A percentile compares a stretch with the other conserved stretches of the same genome.
Evolutionary conservation across 768 basidiomycete genomes (phyloP).

Genomic region (Xerocomus brunneocitrinus): DNA sequence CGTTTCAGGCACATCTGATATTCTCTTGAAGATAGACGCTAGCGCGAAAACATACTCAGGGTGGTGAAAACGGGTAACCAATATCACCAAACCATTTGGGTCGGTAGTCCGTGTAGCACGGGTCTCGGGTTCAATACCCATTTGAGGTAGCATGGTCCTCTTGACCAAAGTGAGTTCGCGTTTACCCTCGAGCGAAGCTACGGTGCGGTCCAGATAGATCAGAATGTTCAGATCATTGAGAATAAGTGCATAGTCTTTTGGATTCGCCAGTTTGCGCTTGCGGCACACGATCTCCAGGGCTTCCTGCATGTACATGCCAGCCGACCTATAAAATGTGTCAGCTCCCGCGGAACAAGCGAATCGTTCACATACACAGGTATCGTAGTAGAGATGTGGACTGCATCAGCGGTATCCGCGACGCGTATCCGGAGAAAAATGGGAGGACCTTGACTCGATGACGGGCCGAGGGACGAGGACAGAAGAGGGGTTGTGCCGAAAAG

Average conservation of each 20-base stretch:
- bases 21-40: conserved; percentile 93
- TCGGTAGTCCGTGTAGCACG: conserved; percentile 73
- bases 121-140: conserved; percentile 66
- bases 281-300: conserved; percentile 82
- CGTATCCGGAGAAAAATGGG: conserved; percentile 80
- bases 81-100: conserved; percentile 69
- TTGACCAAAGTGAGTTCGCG: conserved; percentile 79
- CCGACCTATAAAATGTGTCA: conserved; percentile 44
- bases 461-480: conserved; percentile 65
- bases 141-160: conserved; percentile 65
- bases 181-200: conserved; percentile 90
- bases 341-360: neutral
- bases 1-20: conserved; percentile 61
- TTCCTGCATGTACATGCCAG: conserved; percentile 97
- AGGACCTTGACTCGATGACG: conserved; percentile 67
- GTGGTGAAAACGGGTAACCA: neutral
- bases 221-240: conserved; percentile 58
- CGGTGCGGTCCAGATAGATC: conserved; percentile 90
- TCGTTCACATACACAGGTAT: conserved; percentile 72
- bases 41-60: neutral
- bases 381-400: conserved; percentile 82
- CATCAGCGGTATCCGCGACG: conserved; percentile 76
- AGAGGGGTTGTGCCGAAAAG: conserved; percentile 47
- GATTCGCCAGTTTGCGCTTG: conserved; percentile 58
- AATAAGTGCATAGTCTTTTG: conserved; percentile 81